Base-by-base conservation (phyloP, 2,329 filamentous ascomycete genomes). In the Magnaporthiopsis incrustans region DNA sequence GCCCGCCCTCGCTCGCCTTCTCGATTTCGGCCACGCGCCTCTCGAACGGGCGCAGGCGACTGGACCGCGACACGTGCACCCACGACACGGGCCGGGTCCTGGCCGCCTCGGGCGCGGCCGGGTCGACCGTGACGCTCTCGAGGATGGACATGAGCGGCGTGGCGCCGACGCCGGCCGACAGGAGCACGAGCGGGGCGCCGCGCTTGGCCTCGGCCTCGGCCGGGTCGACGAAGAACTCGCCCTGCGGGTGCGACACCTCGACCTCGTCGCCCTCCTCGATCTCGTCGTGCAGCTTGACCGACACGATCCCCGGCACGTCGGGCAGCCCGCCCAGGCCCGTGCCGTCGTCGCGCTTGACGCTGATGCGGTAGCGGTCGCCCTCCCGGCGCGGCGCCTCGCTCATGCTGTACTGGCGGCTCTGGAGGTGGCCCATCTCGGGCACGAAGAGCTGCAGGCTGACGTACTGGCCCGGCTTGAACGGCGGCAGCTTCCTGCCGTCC, bases 321-420 rank as follows among this genome's bases (percentile, higher is more conserved):
- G 44, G 44, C 8, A 53, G 22, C 25, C 73, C 71, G 33, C 71
- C 69, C 63, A 69, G 64, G 27, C 71, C 69, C 64, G 70, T 64
- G 27, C 78, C 77, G 35, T 76, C 73, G 67, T 85, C 89, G 65
- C 79, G 83, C 81, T 92, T 93, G 66, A 94, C 86, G 68, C 85
- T 89, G 76, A 94, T 86, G 64, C 90, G 84, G 75, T 91, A 91
- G 74, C 86, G 82, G 22, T 78, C 77, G 10, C 80, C 81, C 60
- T 81, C 78, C n/a, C 68, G 69, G 30, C 68, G 68, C 4, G 80
- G 79, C 2, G 77, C 79, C 69, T 90, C 86, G 70, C 85, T 89
- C 64, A 94, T 79, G 60, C 86, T 90, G 78, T 92, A 94, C 77
- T 94, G 90, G 64, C 90, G 78, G 65, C 86, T 85, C 74, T 94